Evolutionary conservation across 768 basidiomycete species (phyloP).

Genomic region (Coprinopsis sp.): DNA sequence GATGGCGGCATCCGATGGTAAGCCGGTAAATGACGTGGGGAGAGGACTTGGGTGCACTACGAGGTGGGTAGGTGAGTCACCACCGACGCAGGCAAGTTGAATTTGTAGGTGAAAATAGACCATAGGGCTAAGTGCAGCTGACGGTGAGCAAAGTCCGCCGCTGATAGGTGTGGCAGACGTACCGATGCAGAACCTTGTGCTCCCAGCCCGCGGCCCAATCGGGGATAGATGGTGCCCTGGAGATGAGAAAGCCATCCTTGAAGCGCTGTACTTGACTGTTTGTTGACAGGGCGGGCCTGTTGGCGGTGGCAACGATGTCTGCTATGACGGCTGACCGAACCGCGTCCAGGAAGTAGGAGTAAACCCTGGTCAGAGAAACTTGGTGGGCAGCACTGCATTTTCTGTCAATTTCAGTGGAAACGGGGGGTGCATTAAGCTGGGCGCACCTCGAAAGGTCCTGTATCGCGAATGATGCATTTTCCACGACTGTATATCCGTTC

Average conservation of each 20-base stretch:
- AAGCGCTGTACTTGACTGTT: constrained; percentile 42
- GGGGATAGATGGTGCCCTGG: constrained; percentile 35
- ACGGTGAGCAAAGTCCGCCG: constrained; percentile 8
- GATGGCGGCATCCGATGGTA: constrained; percentile 41
- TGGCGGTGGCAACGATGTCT: constrained; percentile 45
- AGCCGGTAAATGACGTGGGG: constrained; percentile 44
- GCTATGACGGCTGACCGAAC: constrained; percentile 52
- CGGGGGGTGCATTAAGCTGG: neutral
- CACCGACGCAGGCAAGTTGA: constrained; percentile 31
- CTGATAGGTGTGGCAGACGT: constrained; percentile 7
- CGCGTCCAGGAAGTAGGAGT: constrained; percentile 57
- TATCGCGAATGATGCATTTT: constrained; percentile 16
- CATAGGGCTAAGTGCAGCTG: constrained; percentile 42
- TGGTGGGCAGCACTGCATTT: constrained; percentile 13
- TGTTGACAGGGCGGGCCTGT: constrained; percentile 18
- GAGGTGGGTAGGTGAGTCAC: constrained; percentile 35
- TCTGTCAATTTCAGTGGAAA: constrained; percentile 15
- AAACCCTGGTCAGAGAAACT: constrained; percentile 26
- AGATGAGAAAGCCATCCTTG: constrained; percentile 61
- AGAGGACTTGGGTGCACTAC: constrained; percentile 61
- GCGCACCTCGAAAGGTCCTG: constrained; percentile 15
- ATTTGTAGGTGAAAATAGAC: constrained; percentile 58
- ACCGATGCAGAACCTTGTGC: constrained; percentile 47
- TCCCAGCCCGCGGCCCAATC: constrained; percentile 71
- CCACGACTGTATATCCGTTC: constrained; percentile 12